Percentiles rank a stretch among this genome's conserved stretches.
Evolutionary conservation across 257 asterid species (phyloP).

Genomic region (Coffea canephora): DNA sequence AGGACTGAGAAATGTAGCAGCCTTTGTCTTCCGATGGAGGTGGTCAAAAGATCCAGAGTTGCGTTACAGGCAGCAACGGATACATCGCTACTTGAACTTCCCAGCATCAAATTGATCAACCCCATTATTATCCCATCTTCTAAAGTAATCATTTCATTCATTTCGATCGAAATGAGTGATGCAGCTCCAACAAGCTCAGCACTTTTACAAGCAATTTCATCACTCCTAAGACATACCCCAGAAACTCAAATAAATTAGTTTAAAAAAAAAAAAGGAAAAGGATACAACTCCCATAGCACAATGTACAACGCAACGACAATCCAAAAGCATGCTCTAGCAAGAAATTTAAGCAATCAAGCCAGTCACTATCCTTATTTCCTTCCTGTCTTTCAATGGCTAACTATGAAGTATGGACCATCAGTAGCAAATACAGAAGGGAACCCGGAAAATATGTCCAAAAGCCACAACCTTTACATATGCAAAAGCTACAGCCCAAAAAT

Average conservation of each 20-base stretch:
- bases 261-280: background rate
- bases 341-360: background rate
- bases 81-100: slow-evolving; percentile 33
- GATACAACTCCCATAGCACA: background rate
- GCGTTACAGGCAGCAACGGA: slow-evolving; percentile 68
- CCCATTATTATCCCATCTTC: slow-evolving; percentile 53
- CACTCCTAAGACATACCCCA: slow-evolving; percentile 29
- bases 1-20: slow-evolving; percentile 48
- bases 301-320: background rate
- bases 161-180: slow-evolving; percentile 50
- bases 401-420: background rate
- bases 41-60: slow-evolving; percentile 62
- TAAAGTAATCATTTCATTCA: slow-evolving; percentile 52
- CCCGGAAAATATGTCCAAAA: background rate
- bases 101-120: slow-evolving; percentile 40
- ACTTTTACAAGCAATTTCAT: slow-evolving; percentile 46
- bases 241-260: slow-evolving; percentile 3
- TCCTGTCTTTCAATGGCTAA: background rate
- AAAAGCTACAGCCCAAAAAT: background rate
- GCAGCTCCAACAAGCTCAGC: slow-evolving; percentile 61
- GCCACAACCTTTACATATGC: background rate
- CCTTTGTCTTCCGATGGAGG: slow-evolving; percentile 49
- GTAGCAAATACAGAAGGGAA: background rate
- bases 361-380: background rate
- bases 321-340: background rate